Conservation (phyloP, 2,329 filamentous ascomycete species). For the Aspergillus pseudoviridinutans region DNA sequence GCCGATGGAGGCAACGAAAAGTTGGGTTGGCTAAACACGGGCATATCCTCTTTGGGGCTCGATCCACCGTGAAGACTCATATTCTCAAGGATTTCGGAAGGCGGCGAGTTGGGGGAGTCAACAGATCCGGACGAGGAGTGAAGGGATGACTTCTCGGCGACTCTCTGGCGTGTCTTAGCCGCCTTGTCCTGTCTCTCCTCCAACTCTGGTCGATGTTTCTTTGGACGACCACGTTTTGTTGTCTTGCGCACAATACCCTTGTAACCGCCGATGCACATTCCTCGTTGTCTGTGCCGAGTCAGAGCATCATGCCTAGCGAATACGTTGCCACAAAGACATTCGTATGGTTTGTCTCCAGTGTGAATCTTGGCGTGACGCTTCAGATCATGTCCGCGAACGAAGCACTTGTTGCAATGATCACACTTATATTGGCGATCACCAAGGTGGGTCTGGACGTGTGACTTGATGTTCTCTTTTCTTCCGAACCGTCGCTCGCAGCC, state of each 20-base stretch:
- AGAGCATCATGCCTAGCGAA: slow-evolving; percentile 95
- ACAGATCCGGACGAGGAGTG: slow-evolving; percentile 36
- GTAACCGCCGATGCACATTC: slow-evolving; percentile 94
- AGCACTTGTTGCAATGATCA: slow-evolving; percentile 89
- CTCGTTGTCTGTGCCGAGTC: slow-evolving; percentile 87
- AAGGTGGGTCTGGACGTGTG: slow-evolving; percentile 95
- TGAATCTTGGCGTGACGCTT: slow-evolving; percentile 98
- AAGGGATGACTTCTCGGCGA: slow-evolving; percentile 32
- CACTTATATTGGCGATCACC: slow-evolving; percentile 95
- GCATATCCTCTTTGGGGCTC: slow-evolving; percentile 29
- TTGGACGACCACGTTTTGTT: slow-evolving; percentile 62
- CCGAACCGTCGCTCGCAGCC: slow-evolving; percentile 87
- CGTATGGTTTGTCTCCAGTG: slow-evolving; percentile 90
- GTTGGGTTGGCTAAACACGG: slow-evolving; percentile 27
- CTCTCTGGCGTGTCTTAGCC: slow-evolving; percentile 47
- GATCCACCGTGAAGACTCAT: slow-evolving; percentile 34
- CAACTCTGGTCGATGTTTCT: slow-evolving; percentile 57
- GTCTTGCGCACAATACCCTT: slow-evolving; percentile 70
- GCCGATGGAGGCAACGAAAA: slow-evolving; percentile 36
- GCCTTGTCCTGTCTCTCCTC: slow-evolving; percentile 57
- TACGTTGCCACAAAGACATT: slow-evolving; percentile 88
- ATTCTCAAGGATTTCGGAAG: slow-evolving; percentile 38
- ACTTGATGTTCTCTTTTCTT: slow-evolving; percentile 98
- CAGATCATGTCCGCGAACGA: slow-evolving; percentile 93
- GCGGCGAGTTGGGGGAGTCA: slow-evolving; percentile 40